phyloP scores from a whole-genome alignment of 306 rosid genomes.

The Chamaecrista fasciculata region DNA sequence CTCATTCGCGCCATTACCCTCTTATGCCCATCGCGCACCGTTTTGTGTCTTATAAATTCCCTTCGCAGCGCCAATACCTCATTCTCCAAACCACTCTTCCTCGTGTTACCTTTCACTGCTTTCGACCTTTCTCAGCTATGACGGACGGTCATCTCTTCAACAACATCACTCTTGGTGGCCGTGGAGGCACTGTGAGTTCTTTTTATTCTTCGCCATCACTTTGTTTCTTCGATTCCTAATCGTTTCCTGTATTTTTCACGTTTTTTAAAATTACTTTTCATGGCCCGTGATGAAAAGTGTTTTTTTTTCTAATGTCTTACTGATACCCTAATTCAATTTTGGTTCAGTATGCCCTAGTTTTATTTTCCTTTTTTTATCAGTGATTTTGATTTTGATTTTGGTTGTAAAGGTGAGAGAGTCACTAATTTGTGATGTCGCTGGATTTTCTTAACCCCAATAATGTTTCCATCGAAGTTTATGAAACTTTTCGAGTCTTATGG shows the following conservation, averaged over 20 bases:
- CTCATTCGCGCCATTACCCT: too few relatives aligned
- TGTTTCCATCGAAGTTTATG: neutral
- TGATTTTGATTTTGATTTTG: neutral
- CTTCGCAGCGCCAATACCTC: neutral
- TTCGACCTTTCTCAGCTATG: constrained; percentile 42
- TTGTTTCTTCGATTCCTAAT: neutral
- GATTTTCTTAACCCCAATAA: neutral
- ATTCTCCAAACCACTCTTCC: neutral
- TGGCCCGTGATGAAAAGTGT: neutral
- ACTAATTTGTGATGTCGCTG: neutral
- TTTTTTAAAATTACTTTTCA: neutral
- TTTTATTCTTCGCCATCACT: constrained; percentile 7
- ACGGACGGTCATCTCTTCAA: constrained; percentile 87
- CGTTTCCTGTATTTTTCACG: neutral
- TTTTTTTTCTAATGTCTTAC: neutral
- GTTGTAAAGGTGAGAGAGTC: neutral
- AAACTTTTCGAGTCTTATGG: neutral
- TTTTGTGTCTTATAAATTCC: too few relatives aligned
- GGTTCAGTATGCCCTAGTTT: neutral
- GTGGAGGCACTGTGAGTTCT: constrained; percentile 90
- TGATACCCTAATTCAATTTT: constrained; percentile 24
- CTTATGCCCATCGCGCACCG: too few relatives aligned
- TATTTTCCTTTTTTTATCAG: neutral
- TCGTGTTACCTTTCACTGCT: neutral
- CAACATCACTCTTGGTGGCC: constrained; percentile 92